These are phyloP conservation scores for Firmiana major DNA, from an alignment of 345 rosid genomes.

Conservation along the genomic window DNA sequence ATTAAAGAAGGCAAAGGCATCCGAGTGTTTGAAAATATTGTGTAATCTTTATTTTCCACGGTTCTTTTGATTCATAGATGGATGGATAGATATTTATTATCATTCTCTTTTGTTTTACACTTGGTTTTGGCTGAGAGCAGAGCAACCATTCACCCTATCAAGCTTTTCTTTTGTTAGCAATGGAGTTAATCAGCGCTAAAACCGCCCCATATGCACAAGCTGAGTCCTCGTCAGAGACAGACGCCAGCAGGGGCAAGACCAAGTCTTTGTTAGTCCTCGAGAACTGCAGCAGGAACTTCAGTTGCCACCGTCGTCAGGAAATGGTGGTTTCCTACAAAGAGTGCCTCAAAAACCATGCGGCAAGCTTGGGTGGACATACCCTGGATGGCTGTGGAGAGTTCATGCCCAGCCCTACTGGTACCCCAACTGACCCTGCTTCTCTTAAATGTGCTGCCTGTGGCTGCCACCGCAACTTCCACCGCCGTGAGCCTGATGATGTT, in stretches of 20 bases:
- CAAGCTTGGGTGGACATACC: slow-evolving; percentile 65
- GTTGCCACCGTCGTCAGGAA: not conserved
- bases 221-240: slow-evolving; percentile 17
- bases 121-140: not conserved
- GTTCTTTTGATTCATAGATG: no score
- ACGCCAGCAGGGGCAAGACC: not conserved
- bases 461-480: slow-evolving; percentile 95
- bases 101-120: not conserved
- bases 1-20: no score
- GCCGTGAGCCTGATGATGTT: slow-evolving; percentile 38
- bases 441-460: slow-evolving; percentile 82
- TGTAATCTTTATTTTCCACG: no score
- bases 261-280: slow-evolving; percentile 11
- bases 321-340: slow-evolving; percentile 64
- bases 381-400: slow-evolving; percentile 90
- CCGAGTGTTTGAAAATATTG: no score
- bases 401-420: slow-evolving; percentile 42
- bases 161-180: not conserved
- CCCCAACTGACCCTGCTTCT: slow-evolving; percentile 43
- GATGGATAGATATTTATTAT: not conserved
- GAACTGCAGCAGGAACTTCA: not conserved
- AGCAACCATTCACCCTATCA: not conserved
- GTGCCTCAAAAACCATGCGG: slow-evolving; percentile 83
- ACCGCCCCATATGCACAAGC: slow-evolving; percentile 5
- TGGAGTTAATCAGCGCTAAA: slow-evolving; percentile 22